Evolutionary conservation across 2,329 filamentous ascomycete species (phyloP).

Genomic region (Verticillium albo-atrum): DNA sequence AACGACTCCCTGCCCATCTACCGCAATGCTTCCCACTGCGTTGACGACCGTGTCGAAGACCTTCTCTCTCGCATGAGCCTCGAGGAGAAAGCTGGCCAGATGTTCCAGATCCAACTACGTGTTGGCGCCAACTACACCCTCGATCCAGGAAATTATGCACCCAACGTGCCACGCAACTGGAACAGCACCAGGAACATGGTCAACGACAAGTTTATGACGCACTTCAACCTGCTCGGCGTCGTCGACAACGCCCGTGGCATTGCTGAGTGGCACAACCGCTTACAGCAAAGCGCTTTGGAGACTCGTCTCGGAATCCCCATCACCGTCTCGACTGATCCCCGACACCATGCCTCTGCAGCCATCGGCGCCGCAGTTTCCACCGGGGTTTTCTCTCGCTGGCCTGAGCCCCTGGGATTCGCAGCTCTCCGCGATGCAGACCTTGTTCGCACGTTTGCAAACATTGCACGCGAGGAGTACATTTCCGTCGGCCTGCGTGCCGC

Average conservation of each 20-base stretch:
- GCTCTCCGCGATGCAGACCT: slow-evolving; percentile 39
- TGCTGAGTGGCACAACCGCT: slow-evolving; percentile 34
- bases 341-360: slow-evolving; percentile 38
- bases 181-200: slow-evolving; percentile 26
- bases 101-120: slow-evolving; percentile 35
- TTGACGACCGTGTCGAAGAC: slow-evolving; percentile 42
- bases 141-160: neutral
- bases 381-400: slow-evolving; percentile 44
- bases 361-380: slow-evolving; percentile 37
- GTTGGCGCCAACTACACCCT: slow-evolving; percentile 15
- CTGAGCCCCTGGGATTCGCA: slow-evolving; percentile 44
- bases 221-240: slow-evolving; percentile 41
- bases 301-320: slow-evolving; percentile 44
- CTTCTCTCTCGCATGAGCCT: slow-evolving; percentile 40
- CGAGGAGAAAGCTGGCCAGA: slow-evolving; percentile 42
- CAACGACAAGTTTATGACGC: slow-evolving; percentile 30
- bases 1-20: slow-evolving; percentile 8
- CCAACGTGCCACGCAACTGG: slow-evolving; percentile 1
- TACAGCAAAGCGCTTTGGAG: slow-evolving; percentile 36
- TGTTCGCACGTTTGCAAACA: slow-evolving; percentile 40
- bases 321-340: slow-evolving; percentile 42
- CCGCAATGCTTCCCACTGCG: slow-evolving; percentile 28
- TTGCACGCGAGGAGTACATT: slow-evolving; percentile 41
- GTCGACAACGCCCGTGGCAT: slow-evolving; percentile 29
- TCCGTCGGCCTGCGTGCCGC: slow-evolving; percentile 38